These are phyloP conservation scores for Colletotrichum chrysophilum DNA, from an alignment of 2,329 filamentous ascomycete genomes.

Conservation along the genomic window DNA sequence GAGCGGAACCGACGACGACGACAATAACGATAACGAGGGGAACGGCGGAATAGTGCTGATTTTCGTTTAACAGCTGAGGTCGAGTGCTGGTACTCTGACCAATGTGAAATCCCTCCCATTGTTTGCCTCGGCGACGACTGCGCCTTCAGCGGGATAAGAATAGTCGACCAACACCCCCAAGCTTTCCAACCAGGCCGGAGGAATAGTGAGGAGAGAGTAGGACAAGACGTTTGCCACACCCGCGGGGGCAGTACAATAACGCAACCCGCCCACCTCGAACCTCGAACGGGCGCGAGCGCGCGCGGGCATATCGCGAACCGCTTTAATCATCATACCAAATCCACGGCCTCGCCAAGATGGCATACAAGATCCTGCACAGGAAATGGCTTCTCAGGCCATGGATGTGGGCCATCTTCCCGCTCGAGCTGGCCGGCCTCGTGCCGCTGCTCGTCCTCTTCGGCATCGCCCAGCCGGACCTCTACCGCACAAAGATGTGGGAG, in stretches of 20 bases:
- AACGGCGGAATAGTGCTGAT: not conserved
- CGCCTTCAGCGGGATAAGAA: not conserved
- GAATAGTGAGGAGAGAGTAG: not conserved
- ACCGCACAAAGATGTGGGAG: slow-evolving; percentile 74
- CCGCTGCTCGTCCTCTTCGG: slow-evolving; percentile 71
- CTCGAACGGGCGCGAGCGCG: not conserved
- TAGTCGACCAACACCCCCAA: not conserved
- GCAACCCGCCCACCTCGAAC: not conserved
- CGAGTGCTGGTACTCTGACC: slow-evolving; percentile 18
- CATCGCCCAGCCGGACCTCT: slow-evolving; percentile 75
- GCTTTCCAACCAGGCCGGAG: not conserved
- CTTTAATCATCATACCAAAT: not conserved
- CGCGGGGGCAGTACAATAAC: not conserved
- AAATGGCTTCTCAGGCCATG: slow-evolving; percentile 62
- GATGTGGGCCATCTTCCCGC: slow-evolving; percentile 67
- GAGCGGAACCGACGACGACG: not conserved
- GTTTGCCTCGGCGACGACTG: slow-evolving; percentile 15
- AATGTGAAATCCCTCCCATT: slow-evolving; percentile 4
- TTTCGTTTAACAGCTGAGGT: not conserved
- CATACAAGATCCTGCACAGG: slow-evolving; percentile 63
- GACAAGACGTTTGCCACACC: not conserved
- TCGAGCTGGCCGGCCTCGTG: slow-evolving; percentile 71
- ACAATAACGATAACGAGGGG: not conserved
- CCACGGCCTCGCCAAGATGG: slow-evolving; percentile 31
- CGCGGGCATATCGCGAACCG: not conserved